These are phyloP conservation scores for Solanum aculeatissimum DNA, from an alignment of 305 asterid species.

Conservation along the genomic window DNA sequence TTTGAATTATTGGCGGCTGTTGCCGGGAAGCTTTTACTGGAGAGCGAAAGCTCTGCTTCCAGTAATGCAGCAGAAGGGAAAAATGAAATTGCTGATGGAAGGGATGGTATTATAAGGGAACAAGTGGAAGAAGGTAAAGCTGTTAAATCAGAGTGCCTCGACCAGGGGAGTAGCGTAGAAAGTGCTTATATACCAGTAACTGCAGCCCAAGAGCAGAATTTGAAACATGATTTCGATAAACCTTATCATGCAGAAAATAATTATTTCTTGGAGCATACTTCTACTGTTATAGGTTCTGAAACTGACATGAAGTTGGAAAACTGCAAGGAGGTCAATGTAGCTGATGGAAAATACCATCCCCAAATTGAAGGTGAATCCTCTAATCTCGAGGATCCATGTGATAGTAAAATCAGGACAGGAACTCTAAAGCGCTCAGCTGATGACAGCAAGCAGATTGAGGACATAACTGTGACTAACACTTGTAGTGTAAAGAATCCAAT, in stretches of 20 bases:
- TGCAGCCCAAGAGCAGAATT: conserved; percentile 23
- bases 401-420: conserved; percentile 24
- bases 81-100: conserved; percentile 14
- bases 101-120: conserved; percentile 17
- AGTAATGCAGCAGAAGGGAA: conserved; percentile 32
- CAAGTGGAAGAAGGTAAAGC: conserved; percentile 26
- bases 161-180: conserved; percentile 83
- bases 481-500: conserved; percentile 46
- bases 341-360: conserved; percentile 11
- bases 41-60: conserved; percentile 21
- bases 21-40: conserved; percentile 12
- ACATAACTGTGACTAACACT: conserved; percentile 35
- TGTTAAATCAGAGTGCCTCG: conserved; percentile 45
- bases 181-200: conserved; percentile 48
- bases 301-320: conserved; percentile 38
- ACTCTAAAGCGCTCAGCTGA: conserved; percentile 13
- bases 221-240: conserved; percentile 19
- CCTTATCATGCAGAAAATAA: conserved; percentile 25
- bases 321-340: conserved; percentile 8
- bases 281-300: conserved; percentile 32
- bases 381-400: conserved; percentile 14
- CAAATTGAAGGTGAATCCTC: conserved; percentile 15
- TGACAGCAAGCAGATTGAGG: conserved; percentile 7
- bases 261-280: conserved; percentile 31
- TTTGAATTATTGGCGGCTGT: conserved; percentile 20